These are phyloP conservation scores for Albizia julibrissin DNA, from an alignment of 306 rosid species.

Conservation along the genomic window DNA sequence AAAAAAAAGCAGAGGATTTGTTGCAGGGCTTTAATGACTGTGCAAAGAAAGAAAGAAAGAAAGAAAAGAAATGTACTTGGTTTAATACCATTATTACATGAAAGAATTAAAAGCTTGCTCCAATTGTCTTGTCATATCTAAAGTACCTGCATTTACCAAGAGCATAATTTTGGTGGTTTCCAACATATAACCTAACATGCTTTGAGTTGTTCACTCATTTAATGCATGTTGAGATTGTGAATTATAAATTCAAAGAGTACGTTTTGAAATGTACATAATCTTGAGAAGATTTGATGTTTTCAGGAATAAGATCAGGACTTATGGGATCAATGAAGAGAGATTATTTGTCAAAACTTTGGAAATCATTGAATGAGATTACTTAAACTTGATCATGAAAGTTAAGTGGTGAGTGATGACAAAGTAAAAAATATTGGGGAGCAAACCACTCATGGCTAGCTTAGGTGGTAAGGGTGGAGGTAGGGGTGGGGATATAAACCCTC, in stretches of 20 bases:
- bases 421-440: too few relatives aligned
- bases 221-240: background rate
- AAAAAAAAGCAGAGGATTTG: background rate
- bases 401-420: background rate
- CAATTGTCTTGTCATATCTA: background rate
- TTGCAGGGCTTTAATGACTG: constrained; percentile 5
- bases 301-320: background rate
- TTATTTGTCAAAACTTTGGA: background rate
- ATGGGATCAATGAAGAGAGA: background rate
- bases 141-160: background rate
- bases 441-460: too few relatives aligned
- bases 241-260: background rate
- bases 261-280: background rate
- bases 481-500: too few relatives aligned
- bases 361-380: too few relatives aligned
- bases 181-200: background rate
- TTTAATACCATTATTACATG: background rate
- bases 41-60: background rate
- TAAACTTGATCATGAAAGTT: background rate
- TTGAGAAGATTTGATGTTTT: background rate
- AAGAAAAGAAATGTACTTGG: background rate
- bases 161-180: background rate
- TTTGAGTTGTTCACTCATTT: background rate
- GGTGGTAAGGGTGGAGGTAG: too few relatives aligned
- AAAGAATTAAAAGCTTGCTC: background rate